A percentile compares a stretch with the other conserved stretches of the same genome.
Conservation (phyloP, 2,329 filamentous ascomycete genomes). For the Verticillium tricorpus region DNA sequence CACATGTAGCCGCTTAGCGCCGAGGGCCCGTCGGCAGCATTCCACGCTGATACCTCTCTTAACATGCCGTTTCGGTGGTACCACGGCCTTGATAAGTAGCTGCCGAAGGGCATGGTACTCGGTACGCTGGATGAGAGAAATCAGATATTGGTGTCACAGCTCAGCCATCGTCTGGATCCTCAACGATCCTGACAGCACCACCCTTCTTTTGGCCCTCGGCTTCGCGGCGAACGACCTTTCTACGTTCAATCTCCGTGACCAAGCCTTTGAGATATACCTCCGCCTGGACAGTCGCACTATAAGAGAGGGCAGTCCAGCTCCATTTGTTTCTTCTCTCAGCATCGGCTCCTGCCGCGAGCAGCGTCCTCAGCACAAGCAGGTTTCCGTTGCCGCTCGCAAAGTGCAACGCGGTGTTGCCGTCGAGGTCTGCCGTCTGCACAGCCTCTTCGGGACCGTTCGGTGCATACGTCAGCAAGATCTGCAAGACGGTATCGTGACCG, state of each 20-base stretch:
- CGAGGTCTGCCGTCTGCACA: conserved; percentile 56
- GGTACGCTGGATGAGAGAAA: too few relatives aligned
- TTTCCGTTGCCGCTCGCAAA: conserved; percentile 82
- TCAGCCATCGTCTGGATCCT: conserved; percentile 31
- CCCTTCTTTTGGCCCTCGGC: conserved; percentile 35
- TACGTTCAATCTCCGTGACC: conserved; percentile 65
- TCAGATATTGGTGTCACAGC: background rate
- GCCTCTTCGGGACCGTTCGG: conserved; percentile 49
- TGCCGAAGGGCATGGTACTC: too few relatives aligned
- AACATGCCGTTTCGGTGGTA: too few relatives aligned
- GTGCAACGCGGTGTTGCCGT: conserved; percentile 84
- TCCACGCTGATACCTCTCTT: too few relatives aligned
- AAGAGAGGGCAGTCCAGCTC: conserved; percentile 80
- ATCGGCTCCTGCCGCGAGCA: conserved; percentile 75
- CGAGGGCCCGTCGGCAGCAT: too few relatives aligned
- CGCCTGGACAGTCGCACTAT: conserved; percentile 75
- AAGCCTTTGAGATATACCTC: conserved; percentile 80
- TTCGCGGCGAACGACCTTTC: conserved; percentile 37
- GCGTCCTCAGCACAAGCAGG: conserved; percentile 68
- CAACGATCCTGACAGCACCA: conserved; percentile 39
- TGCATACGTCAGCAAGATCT: conserved; percentile 58
- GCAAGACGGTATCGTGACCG: conserved; percentile 61
- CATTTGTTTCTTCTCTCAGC: conserved; percentile 67
- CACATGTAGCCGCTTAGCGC: too few relatives aligned
- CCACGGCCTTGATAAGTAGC: too few relatives aligned